Conservation (phyloP, 1,284 basidiomycete species). For the Boletellus deceptivus region DNA sequence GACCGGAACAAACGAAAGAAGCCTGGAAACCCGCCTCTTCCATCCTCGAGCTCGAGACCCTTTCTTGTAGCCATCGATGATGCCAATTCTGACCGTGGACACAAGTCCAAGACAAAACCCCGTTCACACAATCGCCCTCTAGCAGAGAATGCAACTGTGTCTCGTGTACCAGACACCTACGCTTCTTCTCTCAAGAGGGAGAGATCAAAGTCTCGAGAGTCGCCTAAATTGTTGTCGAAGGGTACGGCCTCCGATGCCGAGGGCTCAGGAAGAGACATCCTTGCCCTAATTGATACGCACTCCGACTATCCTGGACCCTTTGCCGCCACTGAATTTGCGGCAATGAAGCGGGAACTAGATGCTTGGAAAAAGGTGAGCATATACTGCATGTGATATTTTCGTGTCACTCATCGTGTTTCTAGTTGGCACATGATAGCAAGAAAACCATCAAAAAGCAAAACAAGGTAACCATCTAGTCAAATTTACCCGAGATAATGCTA, state of each 20-base stretch:
- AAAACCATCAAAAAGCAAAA: conserved; percentile 54
- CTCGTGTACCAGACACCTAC: conserved; percentile 16
- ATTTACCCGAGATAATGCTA: not conserved
- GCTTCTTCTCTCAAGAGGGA: conserved; percentile 19
- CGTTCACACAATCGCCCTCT: conserved; percentile 29
- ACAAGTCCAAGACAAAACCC: conserved; percentile 30
- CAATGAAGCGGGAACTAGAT: conserved; percentile 43
- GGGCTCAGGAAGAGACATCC: conserved; percentile 22
- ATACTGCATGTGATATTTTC: not conserved
- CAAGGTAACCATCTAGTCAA: conserved; percentile 43
- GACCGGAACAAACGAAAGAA: conserved; percentile 33
- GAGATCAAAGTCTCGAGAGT: conserved; percentile 33
- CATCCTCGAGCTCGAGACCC: conserved; percentile 17
- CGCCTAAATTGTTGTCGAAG: conserved; percentile 20
- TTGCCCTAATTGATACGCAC: conserved; percentile 13
- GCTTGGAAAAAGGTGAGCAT: conserved; percentile 47
- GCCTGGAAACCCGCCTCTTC: conserved; percentile 16
- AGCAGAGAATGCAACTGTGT: conserved; percentile 20
- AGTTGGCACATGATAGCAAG: conserved; percentile 47
- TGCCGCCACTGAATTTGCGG: conserved; percentile 34
- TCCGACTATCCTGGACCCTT: conserved; percentile 32
- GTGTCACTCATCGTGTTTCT: conserved; percentile 29
- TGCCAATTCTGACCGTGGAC: conserved; percentile 29
- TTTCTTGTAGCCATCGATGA: conserved; percentile 32
- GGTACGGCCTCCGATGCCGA: conserved; percentile 27